A percentile compares a stretch with the other conserved stretches of the same genome.
Evolutionary conservation across 306 rosid genomes (phyloP).

Genomic region (Castanea crenata): DNA sequence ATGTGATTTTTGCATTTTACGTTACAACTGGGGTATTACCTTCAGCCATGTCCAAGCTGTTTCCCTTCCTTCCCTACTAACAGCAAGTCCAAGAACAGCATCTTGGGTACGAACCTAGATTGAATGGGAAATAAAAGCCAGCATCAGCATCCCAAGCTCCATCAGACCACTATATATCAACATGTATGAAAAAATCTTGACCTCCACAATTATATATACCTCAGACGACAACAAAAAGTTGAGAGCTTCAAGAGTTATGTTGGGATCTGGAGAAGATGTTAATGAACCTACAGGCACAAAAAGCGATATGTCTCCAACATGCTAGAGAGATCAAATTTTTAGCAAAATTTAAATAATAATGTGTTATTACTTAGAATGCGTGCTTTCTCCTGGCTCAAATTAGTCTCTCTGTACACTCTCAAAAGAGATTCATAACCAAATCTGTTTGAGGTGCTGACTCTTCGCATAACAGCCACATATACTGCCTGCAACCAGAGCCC

Average conservation of each 20-base stretch:
- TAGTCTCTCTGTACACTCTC: conserved; percentile 77
- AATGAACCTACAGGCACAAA: conserved; percentile 32
- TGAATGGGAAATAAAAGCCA: conserved; percentile 6
- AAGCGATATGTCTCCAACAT: background rate
- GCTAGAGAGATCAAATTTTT: background rate
- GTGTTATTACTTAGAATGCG: conserved; percentile 67
- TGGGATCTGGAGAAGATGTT: conserved; percentile 41
- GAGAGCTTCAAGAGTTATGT: conserved; percentile 47
- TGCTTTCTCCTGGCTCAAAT: conserved; percentile 83
- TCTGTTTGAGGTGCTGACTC: conserved; percentile 51
- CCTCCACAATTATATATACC: conserved; percentile 24
- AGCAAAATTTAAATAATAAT: background rate
- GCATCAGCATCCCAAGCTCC: conserved; percentile 29
- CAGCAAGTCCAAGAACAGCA: conserved; percentile 66
- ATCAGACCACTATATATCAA: conserved; percentile 6
- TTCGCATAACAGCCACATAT: conserved; percentile 76
- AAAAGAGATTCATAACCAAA: conserved; percentile 71
- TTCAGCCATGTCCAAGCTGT: conserved; percentile 84
- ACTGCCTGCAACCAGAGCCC: conserved; percentile 57
- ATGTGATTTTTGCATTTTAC: conserved; percentile 5
- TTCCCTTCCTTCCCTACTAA: conserved; percentile 66
- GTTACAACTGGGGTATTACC: conserved; percentile 42
- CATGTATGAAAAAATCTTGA: background rate
- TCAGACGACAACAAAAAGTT: conserved; percentile 41
- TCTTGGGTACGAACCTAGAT: conserved; percentile 87